Evolutionary conservation across 805 yeast genomes (phyloP), one percentile per base, ranked within the genome.

Genomic region (Metahyphopichia silvanorum): DNA sequence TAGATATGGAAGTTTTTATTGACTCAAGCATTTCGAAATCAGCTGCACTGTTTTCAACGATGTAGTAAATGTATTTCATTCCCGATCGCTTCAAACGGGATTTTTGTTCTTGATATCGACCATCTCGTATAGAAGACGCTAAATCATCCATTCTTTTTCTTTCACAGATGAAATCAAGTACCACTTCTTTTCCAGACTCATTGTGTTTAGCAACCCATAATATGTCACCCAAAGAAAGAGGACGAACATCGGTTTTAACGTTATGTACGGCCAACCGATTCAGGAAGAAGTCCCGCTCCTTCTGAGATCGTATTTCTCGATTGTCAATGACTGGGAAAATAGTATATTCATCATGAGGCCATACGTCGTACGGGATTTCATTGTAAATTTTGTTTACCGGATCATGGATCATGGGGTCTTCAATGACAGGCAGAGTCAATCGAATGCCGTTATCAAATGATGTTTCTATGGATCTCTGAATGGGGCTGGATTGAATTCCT

Each of bases 81-180:
- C 85, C 87, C 0, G 93, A 74, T 53, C 80, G 74, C 31, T 70
- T 71, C 36, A 93, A 63, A 33, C 99, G 70, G 12, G 71, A 60
- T 51, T 91, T 89, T 53, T 93, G 99, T 53, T 93, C 98, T 34
- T 70, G 67, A 48, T 83, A 88, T 31, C 99, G 63, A 2, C 96
- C 96, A 57, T 93, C 99, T 38, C 74, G 72, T 28, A 93, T 87
- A 32, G 95, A 85, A 21, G 68, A 51, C 0, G 83, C 83, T 47
- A 93, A 70, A 66, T 93, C 99, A 51, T 86, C 95, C 27, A 89
- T 57, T 35, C 96, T 64, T 57, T 93, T 93, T 23, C 99, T 69
- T 61, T 93, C 99, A 28, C 91, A 72, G n/a, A 93, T 82, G 40
- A 77, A 80, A 52, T 91, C 84, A 12, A 93, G 58, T 1, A 86